Evolutionary conservation across 106 monocot species (phyloP).

Genomic region (Platanthera zijinensis): DNA sequence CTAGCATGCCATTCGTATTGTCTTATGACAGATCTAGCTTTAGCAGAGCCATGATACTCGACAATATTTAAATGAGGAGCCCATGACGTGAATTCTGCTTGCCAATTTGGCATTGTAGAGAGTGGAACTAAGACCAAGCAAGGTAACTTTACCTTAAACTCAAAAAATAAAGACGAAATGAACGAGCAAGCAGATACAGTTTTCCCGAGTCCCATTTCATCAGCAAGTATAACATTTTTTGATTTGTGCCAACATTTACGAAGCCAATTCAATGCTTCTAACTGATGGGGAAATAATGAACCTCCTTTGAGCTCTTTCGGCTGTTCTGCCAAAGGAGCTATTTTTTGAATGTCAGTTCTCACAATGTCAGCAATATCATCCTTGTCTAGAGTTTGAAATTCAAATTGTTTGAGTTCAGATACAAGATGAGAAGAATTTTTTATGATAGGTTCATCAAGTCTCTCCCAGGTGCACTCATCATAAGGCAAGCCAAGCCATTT

Average conservation of each 20-base stretch:
- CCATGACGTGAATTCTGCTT: constrained; percentile 85
- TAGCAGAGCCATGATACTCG: constrained; percentile 90
- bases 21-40: constrained; percentile 73
- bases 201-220: constrained; percentile 97
- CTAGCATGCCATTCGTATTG: constrained; percentile 89
- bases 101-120: constrained; percentile 97
- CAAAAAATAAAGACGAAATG: constrained; percentile 70
- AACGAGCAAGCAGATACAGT: constrained; percentile 93
- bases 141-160: constrained; percentile 72
- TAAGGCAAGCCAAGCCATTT: constrained; percentile 85
- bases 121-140: constrained; percentile 86
- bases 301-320: constrained; percentile 87
- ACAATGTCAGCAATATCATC: constrained; percentile 25
- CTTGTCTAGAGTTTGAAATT: constrained; percentile 44
- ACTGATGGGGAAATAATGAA: constrained; percentile 83
- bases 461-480: constrained; percentile 97
- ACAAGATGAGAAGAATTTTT: constrained; percentile 45
- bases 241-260: constrained; percentile 87
- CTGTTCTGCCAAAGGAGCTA: constrained; percentile 50
- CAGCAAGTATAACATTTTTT: constrained; percentile 96
- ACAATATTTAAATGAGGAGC: constrained; percentile 92
- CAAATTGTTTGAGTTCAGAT: constrained; percentile 47
- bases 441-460: constrained; percentile 65
- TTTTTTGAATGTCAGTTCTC: constrained; percentile 41
- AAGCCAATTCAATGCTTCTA: constrained; percentile 94